Conservation (phyloP, 1,284 basidiomycete species). For the Moesziomyces sp. region DNA sequence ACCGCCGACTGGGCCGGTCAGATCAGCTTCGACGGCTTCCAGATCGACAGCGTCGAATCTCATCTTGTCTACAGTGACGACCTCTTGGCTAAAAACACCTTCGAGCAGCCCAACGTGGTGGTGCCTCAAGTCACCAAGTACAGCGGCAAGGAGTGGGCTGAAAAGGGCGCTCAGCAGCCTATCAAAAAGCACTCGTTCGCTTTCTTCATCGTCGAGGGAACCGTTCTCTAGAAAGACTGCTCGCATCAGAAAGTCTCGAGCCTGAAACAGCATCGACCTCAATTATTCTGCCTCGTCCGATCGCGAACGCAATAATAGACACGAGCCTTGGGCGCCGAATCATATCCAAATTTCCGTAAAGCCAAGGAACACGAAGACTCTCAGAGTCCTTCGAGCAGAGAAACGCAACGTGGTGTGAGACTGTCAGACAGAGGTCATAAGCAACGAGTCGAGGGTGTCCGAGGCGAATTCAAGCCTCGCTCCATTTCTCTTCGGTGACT, state of each 20-base stretch:
- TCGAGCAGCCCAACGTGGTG: slow-evolving; percentile 35
- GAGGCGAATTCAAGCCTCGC: slow-evolving; percentile 1
- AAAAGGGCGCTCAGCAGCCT: slow-evolving; percentile 9
- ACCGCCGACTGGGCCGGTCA: slow-evolving; percentile 41
- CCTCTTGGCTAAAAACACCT: slow-evolving; percentile 43
- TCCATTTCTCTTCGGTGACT: slow-evolving; percentile 28
- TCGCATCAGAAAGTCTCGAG: no score
- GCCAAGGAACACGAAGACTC: no score
- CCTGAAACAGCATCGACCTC: no score
- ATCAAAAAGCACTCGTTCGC: slow-evolving; percentile 39
- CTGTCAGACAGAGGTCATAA: no score
- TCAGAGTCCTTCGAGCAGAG: no score
- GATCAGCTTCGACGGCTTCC: slow-evolving; percentile 29
- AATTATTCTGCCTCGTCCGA: no score
- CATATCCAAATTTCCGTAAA: no score
- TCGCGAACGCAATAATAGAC: no score
- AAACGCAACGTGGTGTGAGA: no score
- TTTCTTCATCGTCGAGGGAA: slow-evolving; percentile 41
- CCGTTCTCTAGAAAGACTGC: background rate
- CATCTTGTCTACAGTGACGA: slow-evolving; percentile 38
- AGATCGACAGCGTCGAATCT: slow-evolving; percentile 36
- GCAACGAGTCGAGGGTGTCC: background rate
- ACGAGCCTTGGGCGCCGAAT: no score
- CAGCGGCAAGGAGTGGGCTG: slow-evolving; percentile 24
- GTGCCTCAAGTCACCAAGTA: slow-evolving; percentile 25